Evolutionary conservation across 345 rosid genomes (phyloP), one percentile per base, ranked within the genome.

Genomic region (Xanthoceras sorbifolium): DNA sequence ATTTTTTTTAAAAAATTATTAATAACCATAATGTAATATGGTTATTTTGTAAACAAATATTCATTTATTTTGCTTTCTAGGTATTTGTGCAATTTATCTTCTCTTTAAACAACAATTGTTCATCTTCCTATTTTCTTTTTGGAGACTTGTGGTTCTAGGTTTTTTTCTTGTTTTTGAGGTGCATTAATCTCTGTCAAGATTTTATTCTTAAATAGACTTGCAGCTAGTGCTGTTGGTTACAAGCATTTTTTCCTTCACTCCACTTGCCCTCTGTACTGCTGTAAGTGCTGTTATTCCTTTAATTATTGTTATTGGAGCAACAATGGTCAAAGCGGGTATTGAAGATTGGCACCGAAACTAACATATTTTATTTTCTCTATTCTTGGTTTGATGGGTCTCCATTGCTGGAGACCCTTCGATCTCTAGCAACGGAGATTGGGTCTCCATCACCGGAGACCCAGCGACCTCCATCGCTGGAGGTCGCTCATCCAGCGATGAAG

Each of bases 291-390:
- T 95, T 73, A 11, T 89, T 61, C 99, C 98, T 78, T 90, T 95
- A 8, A 75, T 91, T 72, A 61, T 95, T 29, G 96, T 95, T 3
- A 83, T 93, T 72, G 93, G 92, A 5, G 96, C 89, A 50, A 88
- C 97, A 42, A 95, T 95, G 98, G 86, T 89, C 54, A 95, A 93
- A 85, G 99, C 93, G 82, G 94, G 85, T 25, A 80, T 95, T 46
- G 99, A 95, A 84, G 99, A 93, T 85, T 89, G 89, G 90, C 89
- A 86, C 82, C 84, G 99, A 68, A 82, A 88, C 44, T 85, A 85
- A 71, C 99, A 93, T n/a, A n/a, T n/a, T n/a, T n/a, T n/a, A n/a
- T n/a, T n/a, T n/a, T n/a, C n/a, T n/a, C n/a, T n/a, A n/a, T n/a
- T n/a, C n/a, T n/a, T n/a, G n/a, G n/a, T n/a, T n/a, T n/a, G n/a